Percentiles rank a stretch among this genome's conserved stretches.
phyloP scores from a whole-genome alignment of 306 rosid species.

The Casuarina glauca region DNA sequence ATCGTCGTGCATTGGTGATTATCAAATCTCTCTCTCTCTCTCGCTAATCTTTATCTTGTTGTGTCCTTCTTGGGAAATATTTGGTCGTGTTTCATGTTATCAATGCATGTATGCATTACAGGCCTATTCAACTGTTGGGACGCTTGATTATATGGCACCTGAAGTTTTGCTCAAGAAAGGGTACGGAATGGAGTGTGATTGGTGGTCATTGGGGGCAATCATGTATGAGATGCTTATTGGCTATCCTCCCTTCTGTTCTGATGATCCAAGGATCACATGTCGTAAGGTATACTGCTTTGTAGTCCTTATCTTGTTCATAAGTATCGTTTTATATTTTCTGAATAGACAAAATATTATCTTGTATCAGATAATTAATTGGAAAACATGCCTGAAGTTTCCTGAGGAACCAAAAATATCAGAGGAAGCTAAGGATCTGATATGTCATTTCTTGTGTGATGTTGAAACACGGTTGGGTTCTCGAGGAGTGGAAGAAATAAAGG shows the following conservation, averaged over 20 bases:
- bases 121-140: conserved; percentile 99
- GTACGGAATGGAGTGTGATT: conserved; percentile 97
- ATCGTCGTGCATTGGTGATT: conserved; percentile 89
- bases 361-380: conserved; percentile 93
- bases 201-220: conserved; percentile 99
- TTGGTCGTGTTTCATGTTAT: not conserved
- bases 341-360: conserved; percentile 25
- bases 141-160: conserved; percentile 99
- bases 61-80: conserved; percentile 5
- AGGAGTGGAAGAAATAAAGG: conserved; percentile 96
- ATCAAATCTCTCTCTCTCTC: conserved; percentile 7
- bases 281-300: conserved; percentile 70
- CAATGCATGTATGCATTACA: conserved; percentile 26
- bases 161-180: conserved; percentile 98
- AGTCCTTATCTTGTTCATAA: conserved; percentile 21
- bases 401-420: conserved; percentile 87
- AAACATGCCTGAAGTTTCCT: conserved; percentile 88
- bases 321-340: conserved; percentile 14
- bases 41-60: conserved; percentile 21
- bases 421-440: conserved; percentile 82
- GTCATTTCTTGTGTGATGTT: conserved; percentile 86
- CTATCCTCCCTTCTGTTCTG: conserved; percentile 98
- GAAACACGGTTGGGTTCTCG: conserved; percentile 86
- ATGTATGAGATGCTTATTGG: conserved; percentile 98
- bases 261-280: conserved; percentile 97